phyloP scores from a whole-genome alignment of 495 filamentous ascomycete species.

The Trichoderma orchidacearum region DNA sequence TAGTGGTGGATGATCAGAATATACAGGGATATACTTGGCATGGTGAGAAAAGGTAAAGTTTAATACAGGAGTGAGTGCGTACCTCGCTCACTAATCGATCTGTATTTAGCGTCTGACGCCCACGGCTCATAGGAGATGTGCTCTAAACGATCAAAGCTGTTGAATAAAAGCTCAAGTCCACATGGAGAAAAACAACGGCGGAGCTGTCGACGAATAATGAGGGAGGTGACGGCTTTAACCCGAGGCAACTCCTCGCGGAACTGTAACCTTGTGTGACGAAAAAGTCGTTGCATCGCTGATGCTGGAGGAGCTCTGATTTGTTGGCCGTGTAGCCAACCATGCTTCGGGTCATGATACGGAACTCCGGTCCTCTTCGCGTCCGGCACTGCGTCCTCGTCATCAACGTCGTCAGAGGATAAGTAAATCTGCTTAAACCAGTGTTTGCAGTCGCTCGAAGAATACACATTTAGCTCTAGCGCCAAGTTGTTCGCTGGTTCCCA shows the following conservation, averaged over 20 bases:
- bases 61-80: neutral
- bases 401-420: conserved; percentile 6
- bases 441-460: conserved; percentile 8
- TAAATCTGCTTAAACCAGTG: conserved; percentile 11
- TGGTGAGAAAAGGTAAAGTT: too few relatives aligned
- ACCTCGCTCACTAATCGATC: neutral
- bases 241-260: neutral
- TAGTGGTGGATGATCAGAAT: neutral
- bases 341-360: neutral
- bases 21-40: neutral
- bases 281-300: neutral
- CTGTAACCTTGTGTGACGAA: neutral
- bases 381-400: neutral
- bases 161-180: neutral
- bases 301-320: neutral
- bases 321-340: neutral
- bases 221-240: neutral
- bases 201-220: neutral
- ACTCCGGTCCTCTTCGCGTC: neutral
- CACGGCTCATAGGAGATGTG: neutral
- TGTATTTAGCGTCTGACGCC: neutral
- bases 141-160: neutral
- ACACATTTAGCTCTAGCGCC: conserved; percentile 8
- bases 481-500: conserved; percentile 5
- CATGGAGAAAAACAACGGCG: neutral